These are phyloP conservation scores for Eragrostis curvula DNA, from an alignment of 176 grass and related monocot genomes.

Conservation along the genomic window DNA sequence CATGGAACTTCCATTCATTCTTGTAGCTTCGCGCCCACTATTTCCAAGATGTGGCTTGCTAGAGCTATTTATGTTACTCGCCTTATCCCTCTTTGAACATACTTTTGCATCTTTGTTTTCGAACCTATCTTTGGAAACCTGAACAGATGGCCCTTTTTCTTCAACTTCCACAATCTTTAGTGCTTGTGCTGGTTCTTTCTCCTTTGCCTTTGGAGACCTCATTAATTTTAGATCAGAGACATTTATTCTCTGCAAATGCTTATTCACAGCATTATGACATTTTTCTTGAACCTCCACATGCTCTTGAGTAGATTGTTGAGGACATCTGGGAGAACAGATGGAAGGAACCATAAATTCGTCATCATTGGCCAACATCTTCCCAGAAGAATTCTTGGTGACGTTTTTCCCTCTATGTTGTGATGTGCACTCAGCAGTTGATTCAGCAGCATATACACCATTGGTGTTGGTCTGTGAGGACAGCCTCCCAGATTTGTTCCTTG, in stretches of 20 bases:
- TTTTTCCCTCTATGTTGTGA: neutral
- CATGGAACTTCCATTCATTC: slow-evolving; percentile 12
- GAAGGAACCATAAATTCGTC: slow-evolving; percentile 66
- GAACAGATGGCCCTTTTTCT: slow-evolving; percentile 17
- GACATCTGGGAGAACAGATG: slow-evolving; percentile 28
- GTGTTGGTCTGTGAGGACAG: slow-evolving; percentile 25
- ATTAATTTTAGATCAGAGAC: slow-evolving; percentile 22
- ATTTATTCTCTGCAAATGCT: slow-evolving; percentile 23
- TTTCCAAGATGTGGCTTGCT: neutral
- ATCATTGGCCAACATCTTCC: slow-evolving; percentile 26
- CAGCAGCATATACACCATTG: slow-evolving; percentile 14
- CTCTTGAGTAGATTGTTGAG: slow-evolving; percentile 1
- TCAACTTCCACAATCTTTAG: slow-evolving; percentile 15
- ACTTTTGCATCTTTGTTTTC: slow-evolving; percentile 22
- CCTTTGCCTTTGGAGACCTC: slow-evolving; percentile 3
- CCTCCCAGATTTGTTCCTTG: slow-evolving; percentile 40
- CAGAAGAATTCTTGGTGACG: slow-evolving; percentile 22
- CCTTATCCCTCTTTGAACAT: slow-evolving; percentile 9
- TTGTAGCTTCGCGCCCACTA: neutral
- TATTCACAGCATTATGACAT: slow-evolving; percentile 13
- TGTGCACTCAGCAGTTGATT: slow-evolving; percentile 18
- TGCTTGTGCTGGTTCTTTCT: slow-evolving; percentile 13
- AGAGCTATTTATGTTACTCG: neutral
- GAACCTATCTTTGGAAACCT: slow-evolving; percentile 17
- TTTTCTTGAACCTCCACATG: slow-evolving; percentile 4